Percentiles rank a stretch among this genome's conserved stretches.
Conservation (phyloP, 2,329 filamentous ascomycete genomes). For the Catunica adiposa region DNA sequence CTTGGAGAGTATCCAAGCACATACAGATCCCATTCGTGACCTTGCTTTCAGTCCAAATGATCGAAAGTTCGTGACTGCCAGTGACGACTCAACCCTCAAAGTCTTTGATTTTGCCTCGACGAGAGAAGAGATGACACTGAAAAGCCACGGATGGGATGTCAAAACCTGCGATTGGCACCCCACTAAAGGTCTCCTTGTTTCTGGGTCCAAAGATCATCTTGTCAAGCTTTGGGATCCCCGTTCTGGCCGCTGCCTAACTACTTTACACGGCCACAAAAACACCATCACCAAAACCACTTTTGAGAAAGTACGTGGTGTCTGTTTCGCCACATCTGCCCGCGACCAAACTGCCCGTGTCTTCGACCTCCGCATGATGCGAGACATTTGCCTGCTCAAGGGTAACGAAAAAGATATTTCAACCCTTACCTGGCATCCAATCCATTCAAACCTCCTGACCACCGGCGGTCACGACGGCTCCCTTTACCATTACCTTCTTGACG, state of each 20-base stretch:
- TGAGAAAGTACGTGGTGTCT: slow-evolving; percentile 65
- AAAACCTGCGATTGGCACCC: slow-evolving; percentile 98
- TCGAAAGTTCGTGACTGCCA: slow-evolving; percentile 88
- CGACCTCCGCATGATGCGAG: slow-evolving; percentile 94
- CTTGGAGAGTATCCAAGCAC: slow-evolving; percentile 83
- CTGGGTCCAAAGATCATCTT: slow-evolving; percentile 91
- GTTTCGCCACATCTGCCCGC: slow-evolving; percentile 80
- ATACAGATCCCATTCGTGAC: slow-evolving; percentile 77
- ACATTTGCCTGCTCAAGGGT: slow-evolving; percentile 81
- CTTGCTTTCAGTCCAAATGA: slow-evolving; percentile 88
- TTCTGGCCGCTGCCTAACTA: slow-evolving; percentile 75
- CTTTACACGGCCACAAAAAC: slow-evolving; percentile 91
- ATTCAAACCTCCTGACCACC: slow-evolving; percentile 75
- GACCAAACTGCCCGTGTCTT: slow-evolving; percentile 90
- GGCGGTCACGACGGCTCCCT: slow-evolving; percentile 81
- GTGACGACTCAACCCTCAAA: slow-evolving; percentile 82
- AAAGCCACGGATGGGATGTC: slow-evolving; percentile 94
- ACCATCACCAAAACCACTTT: slow-evolving; percentile 88
- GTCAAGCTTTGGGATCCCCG: slow-evolving; percentile 98
- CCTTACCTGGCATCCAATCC: slow-evolving; percentile 83
- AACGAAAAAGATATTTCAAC: slow-evolving; percentile 95
- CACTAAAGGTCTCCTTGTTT: slow-evolving; percentile 81
- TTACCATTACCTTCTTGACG: slow-evolving; percentile 88
- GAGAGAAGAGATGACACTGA: slow-evolving; percentile 64
- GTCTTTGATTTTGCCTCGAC: slow-evolving; percentile 92